A percentile compares a stretch with the other conserved stretches of the same genome.
Evolutionary conservation across 2,329 filamentous ascomycete genomes (phyloP).

Genomic region (Epichloe gansuensis): DNA sequence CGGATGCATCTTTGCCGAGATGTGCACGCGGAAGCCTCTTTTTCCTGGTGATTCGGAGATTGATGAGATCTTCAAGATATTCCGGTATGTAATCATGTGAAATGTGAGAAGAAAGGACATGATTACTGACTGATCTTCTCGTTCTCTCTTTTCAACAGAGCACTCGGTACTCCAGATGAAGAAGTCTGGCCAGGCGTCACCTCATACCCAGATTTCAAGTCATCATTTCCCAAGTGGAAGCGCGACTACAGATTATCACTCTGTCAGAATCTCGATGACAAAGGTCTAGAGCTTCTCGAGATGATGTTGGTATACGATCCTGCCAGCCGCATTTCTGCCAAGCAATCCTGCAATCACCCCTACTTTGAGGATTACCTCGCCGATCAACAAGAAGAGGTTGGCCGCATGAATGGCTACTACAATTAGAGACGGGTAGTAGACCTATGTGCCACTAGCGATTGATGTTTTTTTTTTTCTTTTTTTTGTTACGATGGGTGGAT

Average conservation of each 20-base stretch:
- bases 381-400: constrained; percentile 16
- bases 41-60: constrained; percentile 77
- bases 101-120: not conserved
- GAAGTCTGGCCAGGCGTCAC: constrained; percentile 79
- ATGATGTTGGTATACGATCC: constrained; percentile 77
- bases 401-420: constrained; percentile 23
- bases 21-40: constrained; percentile 86
- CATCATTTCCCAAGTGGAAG: constrained; percentile 83
- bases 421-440: constrained; percentile 17
- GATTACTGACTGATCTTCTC: not conserved
- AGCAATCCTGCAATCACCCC: constrained; percentile 71
- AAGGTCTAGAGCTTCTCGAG: constrained; percentile 54
- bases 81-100: constrained; percentile 47
- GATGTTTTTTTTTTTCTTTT: not conserved
- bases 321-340: constrained; percentile 74
- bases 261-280: constrained; percentile 60
- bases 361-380: constrained; percentile 50
- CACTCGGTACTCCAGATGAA: constrained; percentile 75
- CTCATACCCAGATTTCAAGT: constrained; percentile 89
- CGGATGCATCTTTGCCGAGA: constrained; percentile 89
- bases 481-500: not conserved
- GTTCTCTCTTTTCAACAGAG: constrained; percentile 24
- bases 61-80: constrained; percentile 39
- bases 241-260: constrained; percentile 53
- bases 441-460: constrained; percentile 13